These are phyloP conservation scores for Dothistroma septosporum DNA, from an alignment of 2,329 filamentous ascomycete species.

Conservation along the genomic window DNA sequence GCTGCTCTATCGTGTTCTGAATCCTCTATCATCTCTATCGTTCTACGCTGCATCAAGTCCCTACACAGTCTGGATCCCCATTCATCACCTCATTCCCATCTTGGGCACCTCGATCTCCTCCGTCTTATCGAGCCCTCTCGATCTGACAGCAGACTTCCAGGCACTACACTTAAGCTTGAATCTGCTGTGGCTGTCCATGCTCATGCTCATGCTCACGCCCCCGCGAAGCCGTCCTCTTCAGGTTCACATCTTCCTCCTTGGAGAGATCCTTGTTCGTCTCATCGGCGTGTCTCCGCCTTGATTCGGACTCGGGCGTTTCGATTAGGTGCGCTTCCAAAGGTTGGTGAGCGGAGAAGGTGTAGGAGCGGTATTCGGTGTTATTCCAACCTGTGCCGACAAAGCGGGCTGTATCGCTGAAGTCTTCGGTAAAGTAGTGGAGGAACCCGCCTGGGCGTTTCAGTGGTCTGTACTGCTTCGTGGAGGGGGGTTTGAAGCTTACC, in stretches of 20 bases:
- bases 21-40: no score
- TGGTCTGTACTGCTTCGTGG: not conserved
- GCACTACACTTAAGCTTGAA: not conserved
- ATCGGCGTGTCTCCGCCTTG: slow-evolving; percentile 1
- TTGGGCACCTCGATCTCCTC: no score
- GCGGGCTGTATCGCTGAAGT: slow-evolving; percentile 61
- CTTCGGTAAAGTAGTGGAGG: slow-evolving; percentile 78
- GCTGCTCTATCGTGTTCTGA: no score
- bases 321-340: slow-evolving; percentile 5
- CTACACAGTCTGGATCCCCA: no score
- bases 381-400: slow-evolving; percentile 63
- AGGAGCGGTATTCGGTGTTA: slow-evolving; percentile 60
- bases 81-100: no score
- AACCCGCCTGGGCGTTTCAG: slow-evolving; percentile 50
- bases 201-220: not conserved
- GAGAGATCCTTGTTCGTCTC: slow-evolving; percentile 3
- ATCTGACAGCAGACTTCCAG: not conserved
- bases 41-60: no score
- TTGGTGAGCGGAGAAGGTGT: slow-evolving; percentile 2
- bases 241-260: slow-evolving; percentile 11
- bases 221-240: slow-evolving; percentile 7
- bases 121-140: not conserved
- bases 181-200: not conserved
- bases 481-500: slow-evolving; percentile 42
- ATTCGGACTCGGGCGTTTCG: slow-evolving; percentile 3